These are phyloP conservation scores for Linnemannia elongata DNA, from an alignment of 192 early-diverging fungal species.

Conservation along the genomic window DNA sequence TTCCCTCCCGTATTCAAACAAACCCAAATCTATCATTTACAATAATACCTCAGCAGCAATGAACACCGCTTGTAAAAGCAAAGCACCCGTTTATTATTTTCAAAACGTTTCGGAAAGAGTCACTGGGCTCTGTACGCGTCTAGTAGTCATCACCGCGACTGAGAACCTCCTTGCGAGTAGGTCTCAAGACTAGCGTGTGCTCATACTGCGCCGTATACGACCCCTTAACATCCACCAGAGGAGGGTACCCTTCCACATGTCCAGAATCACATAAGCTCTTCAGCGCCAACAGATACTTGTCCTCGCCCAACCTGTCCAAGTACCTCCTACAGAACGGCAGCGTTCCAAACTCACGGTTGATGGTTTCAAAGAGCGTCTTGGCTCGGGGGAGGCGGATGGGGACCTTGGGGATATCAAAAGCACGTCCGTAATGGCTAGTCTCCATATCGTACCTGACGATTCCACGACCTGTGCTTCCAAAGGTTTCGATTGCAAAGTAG, in stretches of 20 bases:
- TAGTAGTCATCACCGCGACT: slow-evolving; percentile 61
- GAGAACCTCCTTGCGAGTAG: slow-evolving; percentile 87
- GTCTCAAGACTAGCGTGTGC: slow-evolving; percentile 92
- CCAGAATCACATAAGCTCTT: slow-evolving; percentile 88
- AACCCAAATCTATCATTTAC: not conserved
- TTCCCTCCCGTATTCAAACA: not conserved
- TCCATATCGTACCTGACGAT: slow-evolving; percentile 90
- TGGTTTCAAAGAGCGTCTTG: slow-evolving; percentile 81
- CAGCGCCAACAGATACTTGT: slow-evolving; percentile 87
- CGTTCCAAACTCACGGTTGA: slow-evolving; percentile 93
- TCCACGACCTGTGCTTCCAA: slow-evolving; percentile 94
- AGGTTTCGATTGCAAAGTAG: slow-evolving; percentile 96
- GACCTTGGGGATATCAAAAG: slow-evolving; percentile 67
- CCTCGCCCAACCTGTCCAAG: slow-evolving; percentile 93
- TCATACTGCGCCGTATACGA: slow-evolving; percentile 97
- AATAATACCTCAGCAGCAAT: not conserved
- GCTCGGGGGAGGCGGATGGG: slow-evolving; percentile 77
- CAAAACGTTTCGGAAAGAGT: not conserved
- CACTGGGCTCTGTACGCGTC: no score
- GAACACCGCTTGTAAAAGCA: no score
- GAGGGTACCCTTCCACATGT: slow-evolving; percentile 86
- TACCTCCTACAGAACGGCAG: slow-evolving; percentile 96
- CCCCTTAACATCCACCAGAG: slow-evolving; percentile 86
- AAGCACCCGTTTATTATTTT: not conserved
- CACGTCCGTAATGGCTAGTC: slow-evolving; percentile 90